Conservation (phyloP, 768 basidiomycete genomes). For the Leccinum subtestaceum region DNA sequence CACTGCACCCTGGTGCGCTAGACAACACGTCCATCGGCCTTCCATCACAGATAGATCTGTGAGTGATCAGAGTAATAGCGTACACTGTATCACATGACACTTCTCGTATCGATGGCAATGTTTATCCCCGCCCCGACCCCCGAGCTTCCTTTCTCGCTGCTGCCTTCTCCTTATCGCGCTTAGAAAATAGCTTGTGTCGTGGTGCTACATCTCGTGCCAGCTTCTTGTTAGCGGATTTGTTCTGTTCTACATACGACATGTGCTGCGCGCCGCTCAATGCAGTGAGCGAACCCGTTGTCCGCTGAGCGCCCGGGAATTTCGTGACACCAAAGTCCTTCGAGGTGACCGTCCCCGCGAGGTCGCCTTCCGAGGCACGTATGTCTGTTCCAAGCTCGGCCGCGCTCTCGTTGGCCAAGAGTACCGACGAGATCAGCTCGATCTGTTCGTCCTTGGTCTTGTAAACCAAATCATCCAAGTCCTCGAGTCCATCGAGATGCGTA, state of each 20-base stretch:
- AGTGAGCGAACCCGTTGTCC: slow-evolving; percentile 78
- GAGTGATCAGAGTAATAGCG: slow-evolving; percentile 17
- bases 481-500: slow-evolving; percentile 92
- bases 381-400: slow-evolving; percentile 87
- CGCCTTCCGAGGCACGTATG: slow-evolving; percentile 78
- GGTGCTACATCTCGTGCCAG: slow-evolving; percentile 51
- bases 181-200: slow-evolving; percentile 78
- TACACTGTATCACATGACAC: slow-evolving; percentile 12
- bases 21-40: slow-evolving; percentile 13
- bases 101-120: not conserved
- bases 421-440: slow-evolving; percentile 93
- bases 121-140: slow-evolving; percentile 29
- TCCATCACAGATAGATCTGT: slow-evolving; percentile 10
- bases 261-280: slow-evolving; percentile 87
- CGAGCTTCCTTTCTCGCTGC: slow-evolving; percentile 46
- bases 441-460: slow-evolving; percentile 91
- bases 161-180: slow-evolving; percentile 76
- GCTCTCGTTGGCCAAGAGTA: slow-evolving; percentile 86
- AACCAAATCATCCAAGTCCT: slow-evolving; percentile 81
- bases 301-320: slow-evolving; percentile 64
- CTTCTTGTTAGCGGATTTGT: slow-evolving; percentile 86
- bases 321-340: slow-evolving; percentile 79
- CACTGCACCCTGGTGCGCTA: slow-evolving; percentile 13
- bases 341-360: slow-evolving; percentile 81
- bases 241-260: slow-evolving; percentile 92